Percentiles rank a stretch among this genome's conserved stretches.
These are phyloP conservation scores for Puya raimondii DNA, from an alignment of 176 grass and related monocot genomes.

Conservation along the genomic window DNA sequence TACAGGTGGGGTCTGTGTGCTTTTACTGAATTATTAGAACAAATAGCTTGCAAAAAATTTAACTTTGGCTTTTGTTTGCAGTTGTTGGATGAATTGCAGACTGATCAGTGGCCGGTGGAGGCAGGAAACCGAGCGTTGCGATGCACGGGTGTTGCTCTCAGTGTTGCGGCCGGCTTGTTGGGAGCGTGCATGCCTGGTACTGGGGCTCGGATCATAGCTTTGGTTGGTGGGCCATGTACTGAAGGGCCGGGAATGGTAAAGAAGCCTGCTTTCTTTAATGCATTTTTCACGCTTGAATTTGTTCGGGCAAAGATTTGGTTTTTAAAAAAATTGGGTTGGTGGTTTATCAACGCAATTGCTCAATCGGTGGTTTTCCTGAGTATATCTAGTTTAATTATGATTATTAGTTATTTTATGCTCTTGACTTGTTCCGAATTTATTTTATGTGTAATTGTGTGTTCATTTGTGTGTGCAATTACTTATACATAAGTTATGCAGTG, in stretches of 20 bases:
- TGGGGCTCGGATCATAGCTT: conserved; percentile 76
- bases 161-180: conserved; percentile 77
- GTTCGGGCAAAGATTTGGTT: conserved; percentile 8
- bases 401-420: background rate
- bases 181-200: conserved; percentile 84
- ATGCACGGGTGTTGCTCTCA: conserved; percentile 90
- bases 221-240: conserved; percentile 84
- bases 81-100: conserved; percentile 88
- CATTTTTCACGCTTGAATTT: conserved; percentile 6
- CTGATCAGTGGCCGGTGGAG: conserved; percentile 87
- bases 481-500: too few species aligned
- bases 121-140: conserved; percentile 57
- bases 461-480: too few species aligned
- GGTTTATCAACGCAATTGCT: background rate
- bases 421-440: background rate
- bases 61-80: conserved; percentile 22
- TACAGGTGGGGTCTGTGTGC: too few species aligned
- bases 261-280: conserved; percentile 12
- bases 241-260: conserved; percentile 96
- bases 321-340: background rate
- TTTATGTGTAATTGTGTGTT: too few species aligned
- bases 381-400: background rate
- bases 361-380: background rate
- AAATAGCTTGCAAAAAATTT: background rate
- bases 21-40: background rate